Evolutionary conservation across 352 stramenopile species (phyloP), one percentile per base, ranked within the genome.

Genomic region (Pythium brachiatum): DNA sequence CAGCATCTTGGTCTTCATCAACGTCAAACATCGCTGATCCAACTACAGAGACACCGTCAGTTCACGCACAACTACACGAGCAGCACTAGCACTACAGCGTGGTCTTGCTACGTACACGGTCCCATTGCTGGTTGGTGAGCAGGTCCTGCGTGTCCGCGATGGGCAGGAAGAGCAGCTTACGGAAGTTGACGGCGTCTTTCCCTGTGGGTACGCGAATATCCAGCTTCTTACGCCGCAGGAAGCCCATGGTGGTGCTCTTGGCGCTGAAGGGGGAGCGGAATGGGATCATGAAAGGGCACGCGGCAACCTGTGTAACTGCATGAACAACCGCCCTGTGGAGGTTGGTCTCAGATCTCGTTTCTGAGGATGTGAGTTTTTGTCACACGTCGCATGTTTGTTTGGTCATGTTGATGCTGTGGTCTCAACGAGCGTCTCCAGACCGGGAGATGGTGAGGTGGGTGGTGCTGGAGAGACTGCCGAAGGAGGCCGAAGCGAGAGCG

Each of bases 1-100:
- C 57, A 92, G 69, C 77, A 92, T 92, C 56, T 92, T 92, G 57
- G 73, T 81, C 69, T 94, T 91, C 78, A 94, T 88, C 1, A 94
- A 73, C 29, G 79, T 84, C 47, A 94, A 53, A 32, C 85, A 94
- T 78, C 83, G 76, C 41, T 92, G 34, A 62, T 94, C 85, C 21
- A 94, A 64, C 83, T 94, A 57, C 38, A 48, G 8, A 18, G 2
- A 53, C 32, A 27, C 18, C 25, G 15, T 41, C 25, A 61, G 11
- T 9, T 34, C 9, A 41, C 21, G 1, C 20, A 20, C 16, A 29
- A 6, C 11, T 21, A 8, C 26, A 56, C n/a, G n/a, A n/a, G n/a
- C 31, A 29, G 25, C 44, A 65, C 6, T 3, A 1, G 27, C 57
- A 32, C 26, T 8, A 0, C 62, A n/a, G n/a, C n/a, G n/a, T n/a